These are phyloP conservation scores for Albifimbria verrucaria DNA, from an alignment of 2,329 filamentous ascomycete species.

Conservation along the genomic window DNA sequence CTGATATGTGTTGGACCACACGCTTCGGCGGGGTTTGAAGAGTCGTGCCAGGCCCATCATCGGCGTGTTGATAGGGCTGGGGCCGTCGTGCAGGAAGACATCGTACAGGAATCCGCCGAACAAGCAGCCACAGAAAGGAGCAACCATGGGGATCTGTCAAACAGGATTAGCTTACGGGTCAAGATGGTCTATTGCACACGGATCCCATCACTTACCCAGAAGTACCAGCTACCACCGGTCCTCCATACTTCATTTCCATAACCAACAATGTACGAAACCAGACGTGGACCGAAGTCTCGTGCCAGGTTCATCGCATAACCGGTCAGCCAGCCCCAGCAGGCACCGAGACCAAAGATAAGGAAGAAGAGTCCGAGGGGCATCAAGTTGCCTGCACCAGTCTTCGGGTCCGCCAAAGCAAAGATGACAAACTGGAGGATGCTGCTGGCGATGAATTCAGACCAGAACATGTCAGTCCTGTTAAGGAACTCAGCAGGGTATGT, in stretches of 20 bases:
- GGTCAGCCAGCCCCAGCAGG: conserved; percentile 73
- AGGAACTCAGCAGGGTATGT: conserved; percentile 68
- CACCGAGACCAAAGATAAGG: conserved; percentile 69
- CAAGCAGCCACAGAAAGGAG: conserved; percentile 62
- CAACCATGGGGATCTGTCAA: conserved; percentile 64
- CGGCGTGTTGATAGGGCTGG: conserved; percentile 68
- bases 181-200: background rate
- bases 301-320: conserved; percentile 74
- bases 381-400: conserved; percentile 52
- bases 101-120: conserved; percentile 68
- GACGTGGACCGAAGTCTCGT: conserved; percentile 66
- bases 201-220: conserved; percentile 56
- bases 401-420: conserved; percentile 63
- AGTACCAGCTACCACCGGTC: conserved; percentile 62
- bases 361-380: conserved; percentile 65
- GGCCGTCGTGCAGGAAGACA: conserved; percentile 64
- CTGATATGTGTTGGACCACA: conserved; percentile 34
- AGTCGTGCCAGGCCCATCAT: conserved; percentile 60
- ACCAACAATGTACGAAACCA: conserved; percentile 65
- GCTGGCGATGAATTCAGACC: conserved; percentile 68
- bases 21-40: conserved; percentile 26
- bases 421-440: conserved; percentile 69
- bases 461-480: conserved; percentile 64
- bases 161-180: conserved; percentile 1
- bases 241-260: conserved; percentile 67